Evolutionary conservation across 106 monocot genomes (phyloP).

Genomic region (Vanilla planifolia): DNA sequence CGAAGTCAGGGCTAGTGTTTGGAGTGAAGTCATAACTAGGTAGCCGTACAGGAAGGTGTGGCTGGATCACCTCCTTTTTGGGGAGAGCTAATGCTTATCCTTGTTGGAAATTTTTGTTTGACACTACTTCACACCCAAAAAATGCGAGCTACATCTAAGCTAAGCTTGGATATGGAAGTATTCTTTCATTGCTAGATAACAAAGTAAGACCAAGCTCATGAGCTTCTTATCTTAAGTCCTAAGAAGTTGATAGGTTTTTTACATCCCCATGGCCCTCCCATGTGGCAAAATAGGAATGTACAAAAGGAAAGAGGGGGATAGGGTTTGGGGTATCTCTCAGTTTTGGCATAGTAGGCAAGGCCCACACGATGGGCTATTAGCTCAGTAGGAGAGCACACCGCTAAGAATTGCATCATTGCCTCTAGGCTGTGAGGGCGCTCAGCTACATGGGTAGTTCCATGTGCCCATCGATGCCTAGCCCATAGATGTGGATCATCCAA

Average conservation of each 20-base stretch:
- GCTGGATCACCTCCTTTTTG: constrained; percentile 8
- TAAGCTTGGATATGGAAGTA: too few species aligned
- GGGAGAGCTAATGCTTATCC: constrained; percentile 9
- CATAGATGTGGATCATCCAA: too few species aligned
- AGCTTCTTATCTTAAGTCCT: not conserved
- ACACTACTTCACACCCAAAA: too few species aligned
- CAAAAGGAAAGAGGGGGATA: too few species aligned
- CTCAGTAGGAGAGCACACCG: not conserved
- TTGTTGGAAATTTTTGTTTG: constrained; percentile 2
- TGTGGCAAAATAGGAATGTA: too few species aligned
- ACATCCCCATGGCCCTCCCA: too few species aligned
- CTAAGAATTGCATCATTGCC: not conserved
- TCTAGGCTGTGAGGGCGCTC: not conserved
- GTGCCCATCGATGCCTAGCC: not conserved
- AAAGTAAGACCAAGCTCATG: not conserved
- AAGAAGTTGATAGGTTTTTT: too few species aligned
- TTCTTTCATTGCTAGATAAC: not conserved
- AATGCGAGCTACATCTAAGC: too few species aligned
- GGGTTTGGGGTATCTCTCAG: too few species aligned
- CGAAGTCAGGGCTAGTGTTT: constrained; percentile 16
- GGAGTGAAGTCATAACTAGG: constrained; percentile 10
- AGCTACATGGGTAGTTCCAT: not conserved
- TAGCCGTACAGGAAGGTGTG: constrained; percentile 8
- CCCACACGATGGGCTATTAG: too few species aligned
- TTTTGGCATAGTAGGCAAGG: too few species aligned